Base-by-base conservation (phyloP, 106 monocot species). In the Platanthera zijinensis region DNA sequence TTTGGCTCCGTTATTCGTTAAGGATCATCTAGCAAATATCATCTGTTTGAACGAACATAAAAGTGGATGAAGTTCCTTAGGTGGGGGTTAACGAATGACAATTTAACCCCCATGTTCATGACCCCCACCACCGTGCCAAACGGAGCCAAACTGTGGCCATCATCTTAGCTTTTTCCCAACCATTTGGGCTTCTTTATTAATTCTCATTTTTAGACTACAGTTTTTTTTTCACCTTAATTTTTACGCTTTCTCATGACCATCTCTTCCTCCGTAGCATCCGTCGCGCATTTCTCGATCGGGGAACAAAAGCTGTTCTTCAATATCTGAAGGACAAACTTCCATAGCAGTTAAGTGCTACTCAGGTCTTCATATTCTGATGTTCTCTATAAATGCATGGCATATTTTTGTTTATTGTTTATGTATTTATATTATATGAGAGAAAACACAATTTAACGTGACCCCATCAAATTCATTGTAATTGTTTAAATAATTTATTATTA, bases 271-370 rank as follows among this genome's bases (percentile, higher is more conserved):
- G 82, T 89, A 96, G 95, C 84, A 96, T 96, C 53, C 76, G 95
- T 53, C 88, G 95, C 12, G 9, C 82, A 54, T 85, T 96, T 73
- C 73, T 96, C 73, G 95, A 96, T 78, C 79, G 85, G 51, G 92
- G 95, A 77, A 96, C 92, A 8, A 96, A 96, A 57, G 88, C 89
- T 69, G 82, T 96, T 69, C 95, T 96, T 52, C 83, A 81, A 11
- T 96, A 96, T 73, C 81, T 96, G 53, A 96, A 90, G 69, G 90
- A 96, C 78, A 96, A 88, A 75, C 76, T 92, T 74, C 87, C 95
- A 22, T 82, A 77, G 15, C 54, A 68, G 6, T 87, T 87, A 92
- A 39, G 71, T 48, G 25, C n/a, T 6, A 39, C 66, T 67, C 67
- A 22, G 59, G 2, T 14, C 3, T 59, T 6, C 21, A 11, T 59